Base-by-base conservation (phyloP, 202 grass and related monocot species). In the Sporobolus alterniflorus region DNA sequence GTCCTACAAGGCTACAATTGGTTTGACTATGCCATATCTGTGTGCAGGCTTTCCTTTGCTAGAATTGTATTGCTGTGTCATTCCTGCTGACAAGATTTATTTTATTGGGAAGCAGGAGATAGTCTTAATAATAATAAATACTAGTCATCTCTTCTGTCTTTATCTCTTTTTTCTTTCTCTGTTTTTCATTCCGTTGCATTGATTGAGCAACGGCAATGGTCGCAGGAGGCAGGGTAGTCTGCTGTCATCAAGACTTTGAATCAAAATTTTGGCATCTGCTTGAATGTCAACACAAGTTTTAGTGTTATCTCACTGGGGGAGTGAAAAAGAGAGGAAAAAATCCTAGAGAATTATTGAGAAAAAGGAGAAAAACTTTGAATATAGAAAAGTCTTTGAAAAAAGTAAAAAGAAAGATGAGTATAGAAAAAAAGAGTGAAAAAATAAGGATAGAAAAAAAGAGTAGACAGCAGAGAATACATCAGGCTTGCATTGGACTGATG, bases 171-270 rank as follows among this genome's bases (percentile, higher is more conserved):
- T 56, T 68, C 73, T 64, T 69, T 67, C 69, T 17, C 31, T 54
- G 41, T 75, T 64, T 69, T 32, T 60, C 36, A 77, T 66, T 75
- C 66, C 56, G 24, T 39, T 91, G 32, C 66, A 71, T 92, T 87
- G 84, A 92, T 89, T 90, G 70, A 76, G 56, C 78, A 77, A 75
- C 90, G 84, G 47, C 76, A 82, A 89, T 93, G 71, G 43, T 84
- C 84, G 91, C 91, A 93, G 71, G 43, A 82, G 81, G 91, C 91
- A 93, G 91, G 91, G 78, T 90, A 92, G 76, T 90, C 73, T 90
- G 61, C 71, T 83, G 70, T 81, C 84, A 33, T 90, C 87, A 90
- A 78, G 87, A 69, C 77, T 80, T 89, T 93, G 81, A 84, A 79
- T 84, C 70, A 69, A 89, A 81, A 43, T 67, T 87, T 83, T 89